Percentiles rank a stretch among this genome's conserved stretches.
Conservation (phyloP, 352 stramenopile genomes). For the Blastocystis sp. region DNA sequence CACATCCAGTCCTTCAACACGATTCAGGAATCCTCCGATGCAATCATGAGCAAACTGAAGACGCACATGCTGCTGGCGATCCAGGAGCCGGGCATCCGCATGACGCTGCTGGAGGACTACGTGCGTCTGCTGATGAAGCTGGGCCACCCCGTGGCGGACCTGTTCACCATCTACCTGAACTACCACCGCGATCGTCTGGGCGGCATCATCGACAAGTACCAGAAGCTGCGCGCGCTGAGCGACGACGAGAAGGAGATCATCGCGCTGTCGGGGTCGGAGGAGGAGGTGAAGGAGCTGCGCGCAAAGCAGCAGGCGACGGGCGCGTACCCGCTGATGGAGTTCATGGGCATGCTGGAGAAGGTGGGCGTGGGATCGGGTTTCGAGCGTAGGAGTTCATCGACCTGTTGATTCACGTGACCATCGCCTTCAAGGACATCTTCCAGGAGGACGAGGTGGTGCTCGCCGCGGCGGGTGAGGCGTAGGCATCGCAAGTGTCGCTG, state of each 20-base stretch:
- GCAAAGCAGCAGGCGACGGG: slow-evolving; percentile 31
- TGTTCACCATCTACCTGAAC: slow-evolving; percentile 39
- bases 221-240: slow-evolving; percentile 27
- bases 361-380: neutral
- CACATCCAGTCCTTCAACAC: slow-evolving; percentile 82
- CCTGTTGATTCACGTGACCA: slow-evolving; percentile 30
- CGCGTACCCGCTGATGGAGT: slow-evolving; percentile 53
- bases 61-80: slow-evolving; percentile 73
- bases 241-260: slow-evolving; percentile 65
- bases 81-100: slow-evolving; percentile 22
- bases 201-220: slow-evolving; percentile 52
- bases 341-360: slow-evolving; percentile 52
- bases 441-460: slow-evolving; percentile 10
- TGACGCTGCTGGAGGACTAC: slow-evolving; percentile 44
- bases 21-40: slow-evolving; percentile 82
- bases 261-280: slow-evolving; percentile 11
- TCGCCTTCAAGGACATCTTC: slow-evolving; percentile 60
- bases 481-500: slow-evolving; percentile 26
- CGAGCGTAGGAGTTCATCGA: slow-evolving; percentile 49
- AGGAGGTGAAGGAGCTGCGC: slow-evolving; percentile 45
- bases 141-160: slow-evolving; percentile 13
- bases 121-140: slow-evolving; percentile 58
- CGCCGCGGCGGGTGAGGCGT: too few species aligned
- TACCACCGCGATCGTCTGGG: slow-evolving; percentile 1
- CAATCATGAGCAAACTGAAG: slow-evolving; percentile 81